A percentile compares a stretch with the other conserved stretches of the same genome.
Evolutionary conservation across 768 basidiomycete genomes (phyloP).

Genomic region (Podaxis pistillaris): DNA sequence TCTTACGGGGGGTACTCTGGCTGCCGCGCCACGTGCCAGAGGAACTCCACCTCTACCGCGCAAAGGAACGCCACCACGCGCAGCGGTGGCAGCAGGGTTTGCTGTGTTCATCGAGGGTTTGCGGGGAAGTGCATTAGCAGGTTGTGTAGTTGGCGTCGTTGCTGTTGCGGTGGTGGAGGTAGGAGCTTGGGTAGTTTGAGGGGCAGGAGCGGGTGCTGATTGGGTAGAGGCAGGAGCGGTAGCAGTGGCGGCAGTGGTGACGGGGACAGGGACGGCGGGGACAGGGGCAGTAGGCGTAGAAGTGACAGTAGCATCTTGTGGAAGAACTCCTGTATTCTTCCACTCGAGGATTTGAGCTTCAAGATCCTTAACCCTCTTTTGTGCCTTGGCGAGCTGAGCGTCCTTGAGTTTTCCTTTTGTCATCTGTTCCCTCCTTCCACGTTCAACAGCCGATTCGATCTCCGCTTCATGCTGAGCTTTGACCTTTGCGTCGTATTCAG

Average conservation of each 20-base stretch:
- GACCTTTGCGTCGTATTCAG: conserved; percentile 45
- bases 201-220: conserved; percentile 16
- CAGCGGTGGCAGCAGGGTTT: conserved; percentile 4
- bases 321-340: conserved; percentile 49
- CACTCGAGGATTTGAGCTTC: conserved; percentile 62
- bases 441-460: conserved; percentile 63
- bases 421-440: conserved; percentile 61
- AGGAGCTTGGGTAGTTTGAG: conserved; percentile 18
- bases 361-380: conserved; percentile 64
- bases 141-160: conserved; percentile 9
- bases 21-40: conserved; percentile 13
- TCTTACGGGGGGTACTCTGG: conserved; percentile 9
- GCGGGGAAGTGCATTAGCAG: conserved; percentile 7
- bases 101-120: background rate
- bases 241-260: conserved; percentile 17
- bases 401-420: conserved; percentile 72
- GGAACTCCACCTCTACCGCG: conserved; percentile 7
- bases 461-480: conserved; percentile 51
- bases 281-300: conserved; percentile 19
- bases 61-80: conserved; percentile 10
- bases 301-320: conserved; percentile 30
- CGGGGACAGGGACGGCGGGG: conserved; percentile 14
- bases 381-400: conserved; percentile 57
- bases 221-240: conserved; percentile 15
- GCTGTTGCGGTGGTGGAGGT: conserved; percentile 21